Base-by-base conservation (phyloP, 129 eudicot genomes). In the Pittosporum tobira region DNA sequence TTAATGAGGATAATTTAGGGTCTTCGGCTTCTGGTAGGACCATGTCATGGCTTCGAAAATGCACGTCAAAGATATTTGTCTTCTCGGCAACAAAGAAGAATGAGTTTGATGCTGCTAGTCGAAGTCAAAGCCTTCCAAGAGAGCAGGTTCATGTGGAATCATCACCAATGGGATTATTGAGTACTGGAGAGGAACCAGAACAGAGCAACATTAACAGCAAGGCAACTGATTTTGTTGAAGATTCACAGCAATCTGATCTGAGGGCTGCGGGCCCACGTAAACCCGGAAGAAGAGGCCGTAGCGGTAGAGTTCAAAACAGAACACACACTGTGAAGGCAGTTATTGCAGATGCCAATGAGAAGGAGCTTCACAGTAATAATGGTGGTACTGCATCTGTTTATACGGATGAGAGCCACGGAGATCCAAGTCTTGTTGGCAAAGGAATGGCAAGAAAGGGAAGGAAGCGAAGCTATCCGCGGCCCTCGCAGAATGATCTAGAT, bases 21-120 rank as follows among this genome's bases (percentile, higher is more conserved):
- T 78, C 98, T 57, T 79, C 96, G 10, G 72, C 57, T 62, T 78
- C 94, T 45, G 81, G 83, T 61, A 73, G 81, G 45, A 86, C 86
- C 24, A 50, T 84, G 12, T 70, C 86, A 47, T 84, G 84, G 96
- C 69, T 93, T 38, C 79, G 80, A 51, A 93, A 84, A 66, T 93
- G 99, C 48, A 75, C 94, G 21, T 74, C 86, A 5, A 88, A 76
- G 72, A 76, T 88, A 48, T 62, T 71, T 20, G 63, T 48, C 31
- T 84, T 87, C 37, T 87, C 99, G 50, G 77, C 99, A 30, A 79
- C 70, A 59, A 93, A 81, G 75, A 87, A 77, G 57, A 67, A 66
- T 55, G 94, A 72, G 53, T 43, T 40, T 11, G 5, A 65, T 22
- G 68, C 63, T 14, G n/a, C 60, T 6, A 29, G 36, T 56, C 66